Percentiles rank a stretch among this genome's conserved stretches.
phyloP scores from a whole-genome alignment of 208 protist species.

The Histomonas meleagridis region DNA sequence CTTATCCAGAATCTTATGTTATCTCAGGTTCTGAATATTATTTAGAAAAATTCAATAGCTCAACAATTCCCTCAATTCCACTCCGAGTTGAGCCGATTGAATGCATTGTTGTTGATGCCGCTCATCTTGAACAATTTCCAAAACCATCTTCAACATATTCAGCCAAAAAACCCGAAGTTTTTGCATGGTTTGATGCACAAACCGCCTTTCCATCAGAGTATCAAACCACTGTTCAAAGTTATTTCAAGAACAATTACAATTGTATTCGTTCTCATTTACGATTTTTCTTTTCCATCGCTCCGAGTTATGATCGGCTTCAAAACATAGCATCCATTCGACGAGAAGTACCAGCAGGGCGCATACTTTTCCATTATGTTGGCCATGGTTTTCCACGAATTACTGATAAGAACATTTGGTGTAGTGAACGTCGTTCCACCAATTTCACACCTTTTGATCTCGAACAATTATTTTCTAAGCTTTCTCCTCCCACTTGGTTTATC shows the following conservation, averaged over 20 bases:
- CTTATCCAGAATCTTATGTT: too few relatives aligned
- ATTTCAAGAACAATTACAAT: background rate
- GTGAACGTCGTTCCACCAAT: background rate
- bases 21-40: background rate
- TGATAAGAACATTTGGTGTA: background rate
- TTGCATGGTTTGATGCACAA: background rate
- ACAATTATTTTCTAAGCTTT: background rate
- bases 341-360: background rate
- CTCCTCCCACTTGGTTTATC: conserved; percentile 9
- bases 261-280: background rate
- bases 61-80: background rate
- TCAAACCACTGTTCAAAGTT: background rate
- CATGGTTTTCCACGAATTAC: conserved; percentile 26
- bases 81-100: background rate
- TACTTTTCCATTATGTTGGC: conserved; percentile 10
- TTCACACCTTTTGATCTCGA: background rate
- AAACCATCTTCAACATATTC: background rate
- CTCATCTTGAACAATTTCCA: conserved; percentile 11
- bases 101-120: conserved; percentile 4
- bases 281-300: conserved; percentile 31
- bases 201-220: conserved; percentile 14
- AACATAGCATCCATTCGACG: background rate
- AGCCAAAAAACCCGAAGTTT: background rate
- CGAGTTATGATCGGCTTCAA: background rate
- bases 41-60: background rate